phyloP scores from a whole-genome alignment of 1,284 basidiomycete genomes.

The Gomphus bonarii region DNA sequence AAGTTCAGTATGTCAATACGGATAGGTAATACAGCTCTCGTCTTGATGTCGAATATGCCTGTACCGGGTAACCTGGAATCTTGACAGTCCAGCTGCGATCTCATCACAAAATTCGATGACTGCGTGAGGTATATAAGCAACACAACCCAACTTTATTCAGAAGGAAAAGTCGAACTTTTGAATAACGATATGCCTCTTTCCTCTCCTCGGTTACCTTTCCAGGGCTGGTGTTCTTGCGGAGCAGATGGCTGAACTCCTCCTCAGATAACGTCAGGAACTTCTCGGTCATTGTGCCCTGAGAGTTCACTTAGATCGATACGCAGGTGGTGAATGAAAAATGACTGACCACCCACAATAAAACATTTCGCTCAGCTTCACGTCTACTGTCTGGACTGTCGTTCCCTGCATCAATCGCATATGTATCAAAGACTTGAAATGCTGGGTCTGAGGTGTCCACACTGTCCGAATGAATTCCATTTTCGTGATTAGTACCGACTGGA shows the following conservation, averaged over 20 bases:
- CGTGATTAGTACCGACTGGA: too few species aligned
- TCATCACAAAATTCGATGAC: conserved; percentile 78
- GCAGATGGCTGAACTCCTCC: conserved; percentile 55
- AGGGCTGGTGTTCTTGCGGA: conserved; percentile 33
- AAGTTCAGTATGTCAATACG: conserved; percentile 84
- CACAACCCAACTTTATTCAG: neutral
- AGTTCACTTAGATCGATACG: conserved; percentile 2
- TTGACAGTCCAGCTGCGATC: conserved; percentile 89
- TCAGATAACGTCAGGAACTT: conserved; percentile 72
- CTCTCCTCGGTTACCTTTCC: conserved; percentile 26
- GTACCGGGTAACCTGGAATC: conserved; percentile 78
- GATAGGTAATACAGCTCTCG: conserved; percentile 78
- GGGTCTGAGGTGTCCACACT: neutral
- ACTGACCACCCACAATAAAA: conserved; percentile 73
- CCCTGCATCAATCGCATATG: conserved; percentile 58
- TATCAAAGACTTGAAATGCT: neutral
- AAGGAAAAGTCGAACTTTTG: conserved; percentile 43
- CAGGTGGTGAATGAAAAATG: neutral
- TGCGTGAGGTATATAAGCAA: conserved; percentile 22
- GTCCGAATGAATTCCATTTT: neutral
- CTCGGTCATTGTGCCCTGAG: conserved; percentile 80
- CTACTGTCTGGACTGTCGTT: conserved; percentile 17
- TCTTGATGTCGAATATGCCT: conserved; percentile 95
- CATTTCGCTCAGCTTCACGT: conserved; percentile 44
- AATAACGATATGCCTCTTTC: conserved; percentile 74